phyloP scores from a whole-genome alignment of 2,329 filamentous ascomycete genomes.

The Clonostachys sp. region DNA sequence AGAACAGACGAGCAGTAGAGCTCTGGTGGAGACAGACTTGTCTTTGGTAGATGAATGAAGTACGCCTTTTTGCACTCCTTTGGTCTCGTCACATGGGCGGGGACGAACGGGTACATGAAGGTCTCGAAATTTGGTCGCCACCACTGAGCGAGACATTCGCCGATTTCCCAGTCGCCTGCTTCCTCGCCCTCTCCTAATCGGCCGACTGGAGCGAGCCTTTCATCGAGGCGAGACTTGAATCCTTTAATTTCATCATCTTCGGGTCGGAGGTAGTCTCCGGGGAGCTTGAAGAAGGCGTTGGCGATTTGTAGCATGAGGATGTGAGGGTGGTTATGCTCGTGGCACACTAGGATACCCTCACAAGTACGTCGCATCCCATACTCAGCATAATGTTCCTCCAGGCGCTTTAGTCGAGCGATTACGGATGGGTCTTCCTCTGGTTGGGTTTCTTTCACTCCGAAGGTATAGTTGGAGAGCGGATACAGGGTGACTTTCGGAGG shows the following conservation, averaged over 20 bases:
- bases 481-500: constrained; percentile 86
- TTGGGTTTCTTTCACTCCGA: constrained; percentile 96
- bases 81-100: constrained; percentile 89
- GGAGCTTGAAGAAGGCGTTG: constrained; percentile 98
- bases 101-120: constrained; percentile 99
- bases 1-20: neutral
- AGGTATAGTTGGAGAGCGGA: constrained; percentile 97
- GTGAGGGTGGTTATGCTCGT: constrained; percentile 98
- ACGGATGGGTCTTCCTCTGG: constrained; percentile 97
- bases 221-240: constrained; percentile 92
- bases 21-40: constrained; percentile 56
- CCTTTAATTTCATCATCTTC: constrained; percentile 89
- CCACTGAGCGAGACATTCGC: constrained; percentile 95
- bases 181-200: constrained; percentile 82
- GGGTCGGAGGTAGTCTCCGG: constrained; percentile 87
- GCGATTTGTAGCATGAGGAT: constrained; percentile 99
- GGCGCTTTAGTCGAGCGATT: constrained; percentile 81
- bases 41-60: constrained; percentile 89
- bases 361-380: constrained; percentile 97
- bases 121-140: constrained; percentile 99
- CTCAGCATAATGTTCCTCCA: constrained; percentile 90
- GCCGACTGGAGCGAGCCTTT: constrained; percentile 88
- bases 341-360: constrained; percentile 94
- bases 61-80: constrained; percentile 99
- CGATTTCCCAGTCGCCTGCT: constrained; percentile 83